Conservation (phyloP, 2,329 filamentous ascomycete genomes). For the Trichophyton mentagrophytes region DNA sequence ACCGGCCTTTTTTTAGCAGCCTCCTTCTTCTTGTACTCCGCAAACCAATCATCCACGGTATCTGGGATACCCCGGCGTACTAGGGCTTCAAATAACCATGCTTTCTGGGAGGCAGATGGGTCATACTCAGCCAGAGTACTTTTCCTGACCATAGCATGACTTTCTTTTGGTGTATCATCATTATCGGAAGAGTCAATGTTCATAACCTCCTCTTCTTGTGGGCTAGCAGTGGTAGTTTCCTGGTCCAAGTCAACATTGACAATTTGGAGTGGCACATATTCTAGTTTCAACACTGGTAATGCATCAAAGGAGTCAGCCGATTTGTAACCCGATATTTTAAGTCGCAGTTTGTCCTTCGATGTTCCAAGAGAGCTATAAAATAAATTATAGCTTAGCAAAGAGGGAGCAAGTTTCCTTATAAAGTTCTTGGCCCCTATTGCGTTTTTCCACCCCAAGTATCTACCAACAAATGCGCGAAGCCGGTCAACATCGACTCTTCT, state of each 20-base stretch:
- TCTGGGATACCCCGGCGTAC: conserved; percentile 53
- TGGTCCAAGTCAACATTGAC: conserved; percentile 63
- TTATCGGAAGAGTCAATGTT: conserved; percentile 25
- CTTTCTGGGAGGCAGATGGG: conserved; percentile 50
- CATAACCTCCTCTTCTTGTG: conserved; percentile 1
- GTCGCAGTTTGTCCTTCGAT: conserved; percentile 34
- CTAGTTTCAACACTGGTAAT: conserved; percentile 62
- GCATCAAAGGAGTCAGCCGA: conserved; percentile 62
- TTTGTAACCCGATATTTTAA: conserved; percentile 51
- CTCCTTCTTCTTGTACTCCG: conserved; percentile 23
- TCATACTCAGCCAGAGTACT: conserved; percentile 39
- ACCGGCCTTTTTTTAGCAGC: conserved; percentile 16
- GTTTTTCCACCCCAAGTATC: conserved; percentile 78
- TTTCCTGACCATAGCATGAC: conserved; percentile 12
- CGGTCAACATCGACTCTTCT: conserved; percentile 50
- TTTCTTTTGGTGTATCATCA: conserved; percentile 18
- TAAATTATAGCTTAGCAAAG: conserved; percentile 54
- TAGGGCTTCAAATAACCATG: conserved; percentile 56
- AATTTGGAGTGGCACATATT: conserved; percentile 62
- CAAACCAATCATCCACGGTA: conserved; percentile 54
- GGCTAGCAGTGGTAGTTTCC: conserved; percentile 34
- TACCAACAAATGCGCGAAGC: conserved; percentile 59
- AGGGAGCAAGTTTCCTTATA: conserved; percentile 64
- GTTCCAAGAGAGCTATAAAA: conserved; percentile 19
- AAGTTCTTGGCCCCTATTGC: conserved; percentile 72